A percentile compares a stretch with the other conserved stretches of the same genome.
Conservation (phyloP, 495 filamentous ascomycete genomes). For the Lentithecium fluviatile region DNA sequence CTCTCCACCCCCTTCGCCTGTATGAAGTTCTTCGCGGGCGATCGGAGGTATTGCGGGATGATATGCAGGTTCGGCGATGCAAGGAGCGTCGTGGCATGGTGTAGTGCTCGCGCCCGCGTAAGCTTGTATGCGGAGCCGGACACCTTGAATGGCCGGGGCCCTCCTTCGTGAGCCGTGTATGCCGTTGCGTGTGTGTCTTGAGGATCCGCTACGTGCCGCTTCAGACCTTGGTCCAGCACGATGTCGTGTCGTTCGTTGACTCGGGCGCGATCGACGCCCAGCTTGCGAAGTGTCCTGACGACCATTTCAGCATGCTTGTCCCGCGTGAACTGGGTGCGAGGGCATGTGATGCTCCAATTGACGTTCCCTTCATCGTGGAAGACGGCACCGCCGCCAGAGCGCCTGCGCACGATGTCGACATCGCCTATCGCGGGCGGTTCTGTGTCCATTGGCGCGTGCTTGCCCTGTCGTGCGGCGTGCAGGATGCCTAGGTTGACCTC, state of each 20-base stretch:
- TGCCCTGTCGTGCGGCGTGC: slow-evolving; percentile 11
- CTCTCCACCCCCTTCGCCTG: slow-evolving; percentile 88
- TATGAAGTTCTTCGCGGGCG: slow-evolving; percentile 71
- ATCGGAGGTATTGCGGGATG: slow-evolving; percentile 65
- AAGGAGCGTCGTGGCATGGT: slow-evolving; percentile 89
- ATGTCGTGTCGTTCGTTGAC: slow-evolving; percentile 96
- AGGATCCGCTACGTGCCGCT: slow-evolving; percentile 24
- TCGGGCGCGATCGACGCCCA: slow-evolving; percentile 50
- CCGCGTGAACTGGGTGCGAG: slow-evolving; percentile 68
- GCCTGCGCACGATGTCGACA: slow-evolving; percentile 72
- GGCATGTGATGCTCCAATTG: slow-evolving; percentile 89
- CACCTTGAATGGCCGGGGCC: slow-evolving; percentile 64
- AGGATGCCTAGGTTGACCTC: slow-evolving; percentile 74
- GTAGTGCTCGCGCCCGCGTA: slow-evolving; percentile 70
- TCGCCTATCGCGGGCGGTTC: slow-evolving; percentile 39
- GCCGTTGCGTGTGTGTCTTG: slow-evolving; percentile 42
- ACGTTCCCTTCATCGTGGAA: slow-evolving; percentile 91
- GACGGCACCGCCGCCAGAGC: slow-evolving; percentile 87
- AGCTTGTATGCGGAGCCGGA: slow-evolving; percentile 94
- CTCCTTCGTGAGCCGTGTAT: slow-evolving; percentile 37
- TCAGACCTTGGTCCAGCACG: slow-evolving; percentile 62
- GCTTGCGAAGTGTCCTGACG: slow-evolving; percentile 67
- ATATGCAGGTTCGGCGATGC: slow-evolving; percentile 64
- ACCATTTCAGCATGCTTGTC: slow-evolving; percentile 91
- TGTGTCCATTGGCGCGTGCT: background rate